Conservation (phyloP, 1,139 yeast species). For the Tardiomyces depauwii region DNA sequence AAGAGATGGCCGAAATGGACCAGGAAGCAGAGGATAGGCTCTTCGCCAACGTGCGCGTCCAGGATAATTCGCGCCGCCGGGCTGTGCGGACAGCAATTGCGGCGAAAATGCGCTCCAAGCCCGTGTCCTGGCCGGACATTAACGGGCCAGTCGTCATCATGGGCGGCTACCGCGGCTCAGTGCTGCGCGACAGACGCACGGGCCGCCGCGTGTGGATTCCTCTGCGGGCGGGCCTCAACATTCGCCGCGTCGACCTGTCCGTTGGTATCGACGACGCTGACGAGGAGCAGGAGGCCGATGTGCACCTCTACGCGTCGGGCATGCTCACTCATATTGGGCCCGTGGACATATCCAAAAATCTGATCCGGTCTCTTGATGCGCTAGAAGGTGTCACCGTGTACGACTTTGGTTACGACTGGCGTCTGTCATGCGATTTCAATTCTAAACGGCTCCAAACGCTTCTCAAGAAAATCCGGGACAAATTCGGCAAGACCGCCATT, state of each 20-base stretch:
- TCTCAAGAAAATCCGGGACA: conserved; percentile 32
- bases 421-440: conserved; percentile 53
- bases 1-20: conserved; percentile 1
- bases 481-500: conserved; percentile 35
- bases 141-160: conserved; percentile 69
- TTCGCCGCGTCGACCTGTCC: conserved; percentile 54
- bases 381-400: conserved; percentile 55
- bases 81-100: conserved; percentile 58
- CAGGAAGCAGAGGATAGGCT: conserved; percentile 47
- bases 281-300: conserved; percentile 36
- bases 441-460: conserved; percentile 39
- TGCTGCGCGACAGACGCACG: conserved; percentile 57
- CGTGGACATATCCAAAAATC: conserved; percentile 58
- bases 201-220: conserved; percentile 77
- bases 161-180: conserved; percentile 86
- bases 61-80: conserved; percentile 54
- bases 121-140: conserved; percentile 30
- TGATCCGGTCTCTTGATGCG: conserved; percentile 41
- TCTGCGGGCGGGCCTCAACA: conserved; percentile 68
- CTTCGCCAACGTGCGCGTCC: conserved; percentile 44
- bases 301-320: conserved; percentile 58
- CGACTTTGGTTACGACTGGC: conserved; percentile 88
- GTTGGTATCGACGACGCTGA: conserved; percentile 67
- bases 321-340: conserved; percentile 80
- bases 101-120: conserved; percentile 29